Evolutionary conservation across 495 filamentous ascomycete genomes (phyloP).

Genomic region (Sporormia fimetaria): DNA sequence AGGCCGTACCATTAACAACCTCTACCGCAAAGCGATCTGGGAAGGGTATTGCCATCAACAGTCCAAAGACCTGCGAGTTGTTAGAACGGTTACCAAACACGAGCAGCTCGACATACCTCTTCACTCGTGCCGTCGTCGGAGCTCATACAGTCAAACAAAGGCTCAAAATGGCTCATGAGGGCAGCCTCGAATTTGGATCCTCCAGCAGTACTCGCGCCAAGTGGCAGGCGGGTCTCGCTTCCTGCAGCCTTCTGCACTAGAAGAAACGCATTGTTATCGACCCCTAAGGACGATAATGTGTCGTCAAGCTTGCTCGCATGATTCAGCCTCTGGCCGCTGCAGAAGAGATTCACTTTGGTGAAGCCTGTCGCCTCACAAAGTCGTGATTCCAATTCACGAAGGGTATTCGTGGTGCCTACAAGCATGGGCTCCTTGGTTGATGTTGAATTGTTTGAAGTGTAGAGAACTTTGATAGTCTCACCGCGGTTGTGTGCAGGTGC

Average conservation of each 20-base stretch:
- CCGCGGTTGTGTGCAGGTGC: slow-evolving; percentile 10
- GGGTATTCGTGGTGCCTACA: slow-evolving; percentile 57
- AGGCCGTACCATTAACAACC: slow-evolving; percentile 32
- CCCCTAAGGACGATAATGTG: slow-evolving; percentile 30
- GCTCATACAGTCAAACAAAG: slow-evolving; percentile 69
- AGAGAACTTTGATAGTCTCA: slow-evolving; percentile 49
- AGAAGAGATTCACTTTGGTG: slow-evolving; percentile 39
- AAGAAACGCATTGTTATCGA: slow-evolving; percentile 27
- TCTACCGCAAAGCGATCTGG: slow-evolving; percentile 45
- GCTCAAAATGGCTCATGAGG: slow-evolving; percentile 70
- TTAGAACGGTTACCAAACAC: background rate
- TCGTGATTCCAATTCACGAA: slow-evolving; percentile 51
- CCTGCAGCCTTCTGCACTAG: slow-evolving; percentile 37
- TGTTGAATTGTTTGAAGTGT: slow-evolving; percentile 57
- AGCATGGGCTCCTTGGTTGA: slow-evolving; percentile 44
- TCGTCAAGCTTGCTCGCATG: slow-evolving; percentile 34
- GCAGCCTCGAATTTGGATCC: slow-evolving; percentile 25
- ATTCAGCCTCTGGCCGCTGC: slow-evolving; percentile 40
- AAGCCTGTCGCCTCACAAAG: slow-evolving; percentile 59
- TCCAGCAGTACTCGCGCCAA: background rate
- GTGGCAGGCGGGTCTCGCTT: slow-evolving; percentile 6
- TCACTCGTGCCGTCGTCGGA: slow-evolving; percentile 42
- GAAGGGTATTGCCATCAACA: slow-evolving; percentile 23
- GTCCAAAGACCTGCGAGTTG: slow-evolving; percentile 19
- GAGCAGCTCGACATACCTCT: slow-evolving; percentile 6